phyloP scores from a whole-genome alignment of 2,329 filamentous ascomycete genomes.

The Tolypocladium tropicale region DNA sequence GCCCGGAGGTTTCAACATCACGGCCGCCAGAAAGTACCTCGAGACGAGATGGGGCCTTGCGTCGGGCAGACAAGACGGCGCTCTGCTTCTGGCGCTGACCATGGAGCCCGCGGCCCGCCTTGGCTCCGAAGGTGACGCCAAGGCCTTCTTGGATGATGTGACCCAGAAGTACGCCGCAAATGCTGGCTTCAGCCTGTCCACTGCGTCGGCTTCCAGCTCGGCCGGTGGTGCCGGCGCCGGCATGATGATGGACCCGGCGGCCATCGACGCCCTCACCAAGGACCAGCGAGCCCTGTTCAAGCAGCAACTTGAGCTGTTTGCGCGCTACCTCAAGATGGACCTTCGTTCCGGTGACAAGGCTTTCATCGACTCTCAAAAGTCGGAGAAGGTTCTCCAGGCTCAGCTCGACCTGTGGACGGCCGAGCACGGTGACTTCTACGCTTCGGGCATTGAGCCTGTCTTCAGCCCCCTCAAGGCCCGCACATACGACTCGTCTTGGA shows the following conservation, averaged over 20 bases:
- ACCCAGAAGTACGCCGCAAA: constrained; percentile 80
- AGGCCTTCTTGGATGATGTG: constrained; percentile 81
- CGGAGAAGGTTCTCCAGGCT: constrained; percentile 76
- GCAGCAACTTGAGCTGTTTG: constrained; percentile 92
- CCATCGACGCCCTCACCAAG: constrained; percentile 92
- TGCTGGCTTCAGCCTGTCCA: constrained; percentile 74
- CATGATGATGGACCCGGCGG: constrained; percentile 99
- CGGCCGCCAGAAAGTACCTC: constrained; percentile 85
- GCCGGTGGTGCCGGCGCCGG: constrained; percentile 62
- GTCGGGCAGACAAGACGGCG: constrained; percentile 80
- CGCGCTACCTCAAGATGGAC: constrained; percentile 94
- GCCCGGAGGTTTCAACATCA: constrained; percentile 99
- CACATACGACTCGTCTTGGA: constrained; percentile 97
- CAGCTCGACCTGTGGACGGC: constrained; percentile 92
- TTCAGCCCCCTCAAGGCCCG: constrained; percentile 92
- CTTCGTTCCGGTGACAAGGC: constrained; percentile 95
- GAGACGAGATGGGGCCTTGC: constrained; percentile 89
- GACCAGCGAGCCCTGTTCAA: constrained; percentile 95
- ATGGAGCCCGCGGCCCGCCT: constrained; percentile 86
- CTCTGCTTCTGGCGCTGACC: constrained; percentile 78
- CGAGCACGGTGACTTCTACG: constrained; percentile 95
- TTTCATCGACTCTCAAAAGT: constrained; percentile 73
- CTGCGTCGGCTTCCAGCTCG: constrained; percentile 62
- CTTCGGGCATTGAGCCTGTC: constrained; percentile 83
- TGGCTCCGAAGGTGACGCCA: constrained; percentile 82